Percentiles rank a stretch among this genome's conserved stretches.
Evolutionary conservation across 352 stramenopile genomes (phyloP).

Genomic region (Phytophthora boehmeriae): DNA sequence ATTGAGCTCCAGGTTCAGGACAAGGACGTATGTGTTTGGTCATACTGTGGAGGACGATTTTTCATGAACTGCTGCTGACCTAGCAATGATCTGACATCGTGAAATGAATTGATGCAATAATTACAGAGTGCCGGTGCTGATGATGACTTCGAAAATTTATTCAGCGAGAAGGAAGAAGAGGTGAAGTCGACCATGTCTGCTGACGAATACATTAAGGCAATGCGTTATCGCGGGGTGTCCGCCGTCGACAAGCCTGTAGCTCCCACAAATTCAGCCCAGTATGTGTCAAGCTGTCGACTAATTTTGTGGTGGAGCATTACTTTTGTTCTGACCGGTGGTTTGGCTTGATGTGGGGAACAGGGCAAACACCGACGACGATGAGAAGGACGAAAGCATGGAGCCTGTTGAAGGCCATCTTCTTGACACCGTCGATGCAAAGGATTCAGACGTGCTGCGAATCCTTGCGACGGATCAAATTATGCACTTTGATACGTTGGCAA

Average conservation of each 20-base stretch:
- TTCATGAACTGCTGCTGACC: slow-evolving; percentile 5
- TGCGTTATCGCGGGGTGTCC: slow-evolving; percentile 65
- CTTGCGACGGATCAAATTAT: slow-evolving; percentile 43
- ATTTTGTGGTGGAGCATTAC: background rate
- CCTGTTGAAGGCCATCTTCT: slow-evolving; percentile 27
- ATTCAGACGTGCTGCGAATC: slow-evolving; percentile 28
- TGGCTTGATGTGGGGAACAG: slow-evolving; percentile 15
- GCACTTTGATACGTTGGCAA: slow-evolving; percentile 53
- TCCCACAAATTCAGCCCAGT: slow-evolving; percentile 29
- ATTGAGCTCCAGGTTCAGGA: slow-evolving; percentile 73
- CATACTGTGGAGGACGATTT: background rate
- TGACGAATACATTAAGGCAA: slow-evolving; percentile 72
- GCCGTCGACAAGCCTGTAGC: slow-evolving; percentile 29
- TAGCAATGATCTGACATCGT: background rate
- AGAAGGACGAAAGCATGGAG: slow-evolving; percentile 56
- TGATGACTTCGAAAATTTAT: slow-evolving; percentile 84
- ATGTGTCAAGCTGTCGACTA: slow-evolving; percentile 1
- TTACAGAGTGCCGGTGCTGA: slow-evolving; percentile 45
- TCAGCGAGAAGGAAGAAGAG: slow-evolving; percentile 83
- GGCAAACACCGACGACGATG: slow-evolving; percentile 36
- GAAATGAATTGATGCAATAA: too few relatives aligned
- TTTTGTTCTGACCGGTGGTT: background rate
- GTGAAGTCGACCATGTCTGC: slow-evolving; percentile 71
- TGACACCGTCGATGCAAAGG: slow-evolving; percentile 36
- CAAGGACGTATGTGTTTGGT: slow-evolving; percentile 70